These are phyloP conservation scores for Mucor mucedo DNA, from an alignment of 371 early-diverging fungal species.

Conservation along the genomic window DNA sequence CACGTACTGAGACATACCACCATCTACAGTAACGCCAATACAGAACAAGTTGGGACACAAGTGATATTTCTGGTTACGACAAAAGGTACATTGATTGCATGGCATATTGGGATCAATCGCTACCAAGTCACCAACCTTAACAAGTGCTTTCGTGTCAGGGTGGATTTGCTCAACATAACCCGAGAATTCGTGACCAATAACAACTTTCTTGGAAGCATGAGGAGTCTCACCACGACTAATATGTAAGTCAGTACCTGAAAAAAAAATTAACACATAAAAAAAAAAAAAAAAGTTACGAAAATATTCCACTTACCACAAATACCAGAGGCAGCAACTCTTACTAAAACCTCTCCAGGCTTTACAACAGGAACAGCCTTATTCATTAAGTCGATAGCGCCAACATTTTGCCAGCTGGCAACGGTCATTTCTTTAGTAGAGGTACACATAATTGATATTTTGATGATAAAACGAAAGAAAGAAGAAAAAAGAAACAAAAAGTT, in stretches of 20 bases:
- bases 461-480: not conserved
- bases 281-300: not conserved
- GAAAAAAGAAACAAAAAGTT: slow-evolving; percentile 7
- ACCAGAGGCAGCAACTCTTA: slow-evolving; percentile 62
- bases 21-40: slow-evolving; percentile 59
- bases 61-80: slow-evolving; percentile 57
- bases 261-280: not conserved
- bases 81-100: slow-evolving; percentile 57
- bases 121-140: slow-evolving; percentile 49
- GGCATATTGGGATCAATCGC: slow-evolving; percentile 61
- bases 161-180: slow-evolving; percentile 58
- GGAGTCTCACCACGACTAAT: slow-evolving; percentile 64
- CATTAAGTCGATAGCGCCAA: slow-evolving; percentile 52
- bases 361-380: slow-evolving; percentile 42
- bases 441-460: slow-evolving; percentile 9
- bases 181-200: slow-evolving; percentile 63
- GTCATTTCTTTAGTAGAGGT: slow-evolving; percentile 35
- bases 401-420: slow-evolving; percentile 58
- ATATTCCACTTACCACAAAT: slow-evolving; percentile 48
- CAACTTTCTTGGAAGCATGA: slow-evolving; percentile 54
- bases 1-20: slow-evolving; percentile 64
- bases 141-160: slow-evolving; percentile 31
- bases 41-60: slow-evolving; percentile 51
- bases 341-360: slow-evolving; percentile 50
- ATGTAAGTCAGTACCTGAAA: slow-evolving; percentile 59